phyloP scores from a whole-genome alignment of 169 alveolate species.

The Plasmodium cynomolgi region DNA sequence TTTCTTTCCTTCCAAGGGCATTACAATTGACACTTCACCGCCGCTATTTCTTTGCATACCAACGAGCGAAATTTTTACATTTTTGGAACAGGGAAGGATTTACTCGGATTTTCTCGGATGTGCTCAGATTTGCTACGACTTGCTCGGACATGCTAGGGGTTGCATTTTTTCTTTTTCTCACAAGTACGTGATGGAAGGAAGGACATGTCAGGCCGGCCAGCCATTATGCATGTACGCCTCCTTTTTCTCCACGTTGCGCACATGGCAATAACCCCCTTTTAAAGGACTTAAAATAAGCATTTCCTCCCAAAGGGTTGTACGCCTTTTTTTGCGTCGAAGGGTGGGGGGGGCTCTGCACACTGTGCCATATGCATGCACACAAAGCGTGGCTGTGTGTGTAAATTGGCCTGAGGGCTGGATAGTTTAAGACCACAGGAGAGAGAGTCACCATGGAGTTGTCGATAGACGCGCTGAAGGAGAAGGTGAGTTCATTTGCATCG shows the following conservation, averaged over 20 bases:
- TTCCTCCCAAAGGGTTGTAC: not conserved
- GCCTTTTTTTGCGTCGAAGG: not conserved
- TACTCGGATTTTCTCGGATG: too few relatives aligned
- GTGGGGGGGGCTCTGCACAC: not conserved
- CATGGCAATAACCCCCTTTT: not conserved
- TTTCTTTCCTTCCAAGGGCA: not conserved
- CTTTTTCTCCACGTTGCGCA: not conserved
- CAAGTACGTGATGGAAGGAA: not conserved
- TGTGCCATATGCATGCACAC: not conserved
- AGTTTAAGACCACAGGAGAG: not conserved
- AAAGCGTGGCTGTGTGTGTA: not conserved
- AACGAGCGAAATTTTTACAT: not conserved
- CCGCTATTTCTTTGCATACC: not conserved
- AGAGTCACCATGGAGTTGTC: slow-evolving; percentile 45
- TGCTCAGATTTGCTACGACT: not conserved
- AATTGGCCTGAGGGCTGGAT: not conserved
- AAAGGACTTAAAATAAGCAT: not conserved
- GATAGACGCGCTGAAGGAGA: slow-evolving; percentile 52
- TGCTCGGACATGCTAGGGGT: not conserved
- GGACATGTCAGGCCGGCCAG: not conserved
- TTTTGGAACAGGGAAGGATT: not conserved
- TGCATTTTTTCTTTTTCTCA: not conserved
- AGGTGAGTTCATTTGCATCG: slow-evolving; percentile 31
- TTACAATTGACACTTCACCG: not conserved
- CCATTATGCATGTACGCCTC: not conserved